phyloP scores from a whole-genome alignment of 2,329 filamentous ascomycete genomes.

The Neonectria neomacrospora region DNA sequence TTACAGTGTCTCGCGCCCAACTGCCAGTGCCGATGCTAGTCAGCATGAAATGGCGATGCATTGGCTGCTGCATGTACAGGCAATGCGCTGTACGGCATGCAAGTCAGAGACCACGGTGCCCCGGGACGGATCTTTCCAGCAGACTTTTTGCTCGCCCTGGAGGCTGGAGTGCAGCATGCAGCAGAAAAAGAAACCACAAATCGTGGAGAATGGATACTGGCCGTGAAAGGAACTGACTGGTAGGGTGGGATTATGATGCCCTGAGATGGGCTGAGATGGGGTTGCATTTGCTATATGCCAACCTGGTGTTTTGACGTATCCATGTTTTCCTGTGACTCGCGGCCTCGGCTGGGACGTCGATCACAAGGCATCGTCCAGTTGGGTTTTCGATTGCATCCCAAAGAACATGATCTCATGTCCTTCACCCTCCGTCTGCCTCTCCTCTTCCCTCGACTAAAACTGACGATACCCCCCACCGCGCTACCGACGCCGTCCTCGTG shows the following conservation, averaged over 20 bases:
- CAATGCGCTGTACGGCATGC: not conserved
- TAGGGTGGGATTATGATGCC: constrained; percentile 28
- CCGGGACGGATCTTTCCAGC: not conserved
- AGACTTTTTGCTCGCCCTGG: not conserved
- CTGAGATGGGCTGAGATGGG: constrained; percentile 33
- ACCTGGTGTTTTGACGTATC: not conserved
- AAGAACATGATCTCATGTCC: constrained; percentile 10
- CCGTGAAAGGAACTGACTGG: not conserved
- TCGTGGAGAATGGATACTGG: not conserved
- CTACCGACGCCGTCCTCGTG: constrained; percentile 40
- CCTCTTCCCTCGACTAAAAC: constrained; percentile 22
- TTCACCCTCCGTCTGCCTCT: constrained; percentile 29
- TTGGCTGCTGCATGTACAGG: not conserved
- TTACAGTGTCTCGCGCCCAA: constrained; percentile 1
- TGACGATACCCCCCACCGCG: constrained; percentile 31
- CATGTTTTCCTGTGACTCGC: constrained; percentile 17
- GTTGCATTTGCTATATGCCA: constrained; percentile 30
- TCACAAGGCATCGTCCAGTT: constrained; percentile 16
- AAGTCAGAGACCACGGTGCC: constrained; percentile 1
- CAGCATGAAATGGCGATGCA: constrained; percentile 2
- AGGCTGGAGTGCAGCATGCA: not conserved
- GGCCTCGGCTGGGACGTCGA: constrained; percentile 22
- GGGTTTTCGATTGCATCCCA: not conserved
- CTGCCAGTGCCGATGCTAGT: not conserved
- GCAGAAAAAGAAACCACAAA: not conserved